Conservation (phyloP, 148 eudicot species). For the Diospyros kaki region DNA sequence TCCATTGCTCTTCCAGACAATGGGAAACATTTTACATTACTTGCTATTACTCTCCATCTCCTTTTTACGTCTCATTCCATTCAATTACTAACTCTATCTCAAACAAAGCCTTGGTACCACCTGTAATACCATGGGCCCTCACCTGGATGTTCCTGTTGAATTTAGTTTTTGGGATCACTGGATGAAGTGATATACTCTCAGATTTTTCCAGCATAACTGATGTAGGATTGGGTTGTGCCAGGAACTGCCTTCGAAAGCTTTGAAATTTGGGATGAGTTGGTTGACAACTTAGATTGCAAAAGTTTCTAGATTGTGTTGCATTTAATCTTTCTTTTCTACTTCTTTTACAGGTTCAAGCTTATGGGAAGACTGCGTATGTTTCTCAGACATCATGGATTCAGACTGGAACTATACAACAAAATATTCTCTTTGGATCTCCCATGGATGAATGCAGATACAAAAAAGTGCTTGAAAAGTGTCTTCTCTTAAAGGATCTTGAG, state of each 20-base stretch:
- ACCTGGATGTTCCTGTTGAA: no score
- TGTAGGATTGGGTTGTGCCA: no score
- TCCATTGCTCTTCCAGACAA: no score
- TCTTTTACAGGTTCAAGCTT: constrained; percentile 39
- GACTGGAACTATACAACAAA: constrained; percentile 58
- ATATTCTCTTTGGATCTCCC: constrained; percentile 49
- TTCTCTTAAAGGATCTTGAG: constrained; percentile 41
- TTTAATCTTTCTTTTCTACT: not conserved
- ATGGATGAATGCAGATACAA: constrained; percentile 42
- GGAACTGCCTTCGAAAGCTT: not conserved
- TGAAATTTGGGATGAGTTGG: not conserved
- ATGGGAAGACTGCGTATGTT: constrained; percentile 55
- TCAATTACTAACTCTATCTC: no score
- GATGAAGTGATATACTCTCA: no score
- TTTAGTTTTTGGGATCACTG: no score
- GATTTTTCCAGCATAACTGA: no score
- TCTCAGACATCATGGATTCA: constrained; percentile 71
- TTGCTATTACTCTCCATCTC: no score
- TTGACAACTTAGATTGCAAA: not conserved
- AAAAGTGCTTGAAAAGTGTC: constrained; percentile 38
- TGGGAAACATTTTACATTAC: no score
- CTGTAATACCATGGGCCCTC: no score
- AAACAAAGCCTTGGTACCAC: no score
- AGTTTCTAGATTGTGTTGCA: not conserved
- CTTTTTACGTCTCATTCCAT: no score